These are phyloP conservation scores for Podila minutissima DNA, from an alignment of 192 early-diverging fungal genomes.

Conservation along the genomic window DNA sequence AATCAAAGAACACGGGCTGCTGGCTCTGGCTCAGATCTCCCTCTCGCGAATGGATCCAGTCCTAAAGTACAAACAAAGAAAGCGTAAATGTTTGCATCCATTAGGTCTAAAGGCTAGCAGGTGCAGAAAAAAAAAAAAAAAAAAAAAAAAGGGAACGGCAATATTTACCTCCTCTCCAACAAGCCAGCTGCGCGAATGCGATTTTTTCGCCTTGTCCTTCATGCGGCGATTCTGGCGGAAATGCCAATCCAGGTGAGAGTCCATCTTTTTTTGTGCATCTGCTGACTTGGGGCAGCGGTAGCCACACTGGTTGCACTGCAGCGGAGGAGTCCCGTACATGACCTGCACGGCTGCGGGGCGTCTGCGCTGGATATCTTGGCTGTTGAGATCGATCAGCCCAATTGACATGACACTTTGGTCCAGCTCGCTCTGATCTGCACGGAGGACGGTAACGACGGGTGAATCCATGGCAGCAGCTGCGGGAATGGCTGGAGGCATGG, in stretches of 20 bases:
- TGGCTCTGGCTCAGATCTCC: constrained; percentile 39
- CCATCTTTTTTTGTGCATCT: constrained; percentile 78
- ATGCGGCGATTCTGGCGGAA: constrained; percentile 92
- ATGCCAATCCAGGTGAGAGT: constrained; percentile 94
- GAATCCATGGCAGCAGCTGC: constrained; percentile 5
- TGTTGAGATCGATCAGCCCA: constrained; percentile 57
- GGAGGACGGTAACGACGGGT: constrained; percentile 7
- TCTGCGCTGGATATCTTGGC: constrained; percentile 58
- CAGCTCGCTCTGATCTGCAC: constrained; percentile 20
- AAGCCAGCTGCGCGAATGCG: constrained; percentile 91
- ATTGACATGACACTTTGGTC: constrained; percentile 39
- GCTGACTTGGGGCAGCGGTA: constrained; percentile 76
- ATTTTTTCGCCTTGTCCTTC: constrained; percentile 84
- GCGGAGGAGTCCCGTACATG: constrained; percentile 78
- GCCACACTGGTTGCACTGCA: constrained; percentile 95
- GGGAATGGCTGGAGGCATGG: constrained; percentile 9
- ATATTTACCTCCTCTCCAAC: constrained; percentile 63
- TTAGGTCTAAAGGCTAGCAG: neutral
- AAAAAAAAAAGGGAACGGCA: neutral
- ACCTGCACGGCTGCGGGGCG: constrained; percentile 66
- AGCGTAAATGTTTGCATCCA: neutral
- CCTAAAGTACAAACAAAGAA: constrained; percentile 31
- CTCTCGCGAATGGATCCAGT: constrained; percentile 57
- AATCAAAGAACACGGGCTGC: constrained; percentile 50
- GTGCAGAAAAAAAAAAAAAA: neutral